Base-by-base conservation (phyloP, 106 monocot genomes). In the Dendrobium nobile region DNA sequence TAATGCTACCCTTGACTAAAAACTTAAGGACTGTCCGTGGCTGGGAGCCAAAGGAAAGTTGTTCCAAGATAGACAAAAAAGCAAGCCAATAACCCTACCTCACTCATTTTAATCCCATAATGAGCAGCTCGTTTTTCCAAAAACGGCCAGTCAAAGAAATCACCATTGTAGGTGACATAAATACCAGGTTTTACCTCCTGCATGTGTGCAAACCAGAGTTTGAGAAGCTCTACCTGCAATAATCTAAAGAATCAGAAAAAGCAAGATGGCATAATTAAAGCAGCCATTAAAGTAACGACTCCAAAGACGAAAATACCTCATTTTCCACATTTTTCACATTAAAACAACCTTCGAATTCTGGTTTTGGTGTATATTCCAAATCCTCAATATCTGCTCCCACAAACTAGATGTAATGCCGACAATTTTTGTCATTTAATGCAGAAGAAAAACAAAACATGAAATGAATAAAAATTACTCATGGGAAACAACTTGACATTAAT, bases 121-220 rank as follows among this genome's bases (percentile, higher is more conserved):
- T 89, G 95, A 64, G 88, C 80, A 84, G 98, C 98, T 77, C 98
- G 86, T 90, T 95, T 99, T 79, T 99, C 98, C 77, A 99, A 72
- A 70, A 99, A 95, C 78, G 95, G 98, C 98, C 98, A 99, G 73
- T 99, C 98, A 91, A 99, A 99, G 81, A 95, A 99, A 85, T 99
- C 98, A 72, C 98, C 98, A 64, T 99, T 99, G 47, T 99, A 99
- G 11, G 98, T 95, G 48, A 99, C 98, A 87, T 99, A 99, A 79
- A 99, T 99, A 54, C 92, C 93, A 91, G 98, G 98, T 78, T 91
- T 99, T 74, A 95, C 92, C 75, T 88, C 88, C 86, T 86, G 87
- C 98, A 99, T 99, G 83, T 99, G 98, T 41, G 81, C 22, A 82
- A 99, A 95, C 98, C 98, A 99, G 24, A 84, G 75, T 87, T 86